Evolutionary conservation across 2,329 filamentous ascomycete genomes (phyloP), one percentile per base, ranked within the genome.

Genomic region (Dichotomopilus funicola): DNA sequence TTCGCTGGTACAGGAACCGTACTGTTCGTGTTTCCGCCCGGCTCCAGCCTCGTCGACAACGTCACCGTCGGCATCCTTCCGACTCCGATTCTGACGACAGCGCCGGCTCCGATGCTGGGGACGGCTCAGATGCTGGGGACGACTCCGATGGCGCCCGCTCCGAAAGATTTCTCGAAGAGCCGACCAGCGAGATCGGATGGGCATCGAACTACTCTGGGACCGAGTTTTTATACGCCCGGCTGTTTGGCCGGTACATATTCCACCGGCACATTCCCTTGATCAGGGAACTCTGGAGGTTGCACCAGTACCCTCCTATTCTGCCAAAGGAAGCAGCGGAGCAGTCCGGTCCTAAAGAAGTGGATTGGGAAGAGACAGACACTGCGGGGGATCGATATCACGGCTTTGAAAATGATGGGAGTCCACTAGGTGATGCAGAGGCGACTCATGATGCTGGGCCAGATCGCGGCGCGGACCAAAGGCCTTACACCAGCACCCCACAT

Each of bases 221-320:
- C 33, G 31, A 47, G 31, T 34, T n/a, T 34, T 31, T n/a, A 27
- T 54, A 49, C 46, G 53, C 46, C 12, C 53, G 12, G 13, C 33
- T 54, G n/a, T 46, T 54, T 31, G 47, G 47, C 19, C n/a, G 13
- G 2, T 54, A 47, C 46, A 10, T 33, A 19, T 46, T 50, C 13
- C 47, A 50, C 46, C 10, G 13, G 10, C 31, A 34, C 4, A 50
- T 54, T 27, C 53, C 53, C 34, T 19, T 37, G 13, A 27, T 54
- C 19, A 45, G 46, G 11, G 40, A 13, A 9, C 36, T 49, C 19
- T 54, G 53, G 53, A 37, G 50, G 47, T 50, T 47, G 10, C 31
- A 31, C 37, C 13, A 6, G 2, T 50, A 50, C 46, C 19, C 19
- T 37, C 10, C 46, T 38, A n/a, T 34, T 6, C 33, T n/a, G 12